A percentile compares a stretch with the other conserved stretches of the same genome.
phyloP scores from a whole-genome alignment of 495 filamentous ascomycete genomes.

The Chaetomium tenue region DNA sequence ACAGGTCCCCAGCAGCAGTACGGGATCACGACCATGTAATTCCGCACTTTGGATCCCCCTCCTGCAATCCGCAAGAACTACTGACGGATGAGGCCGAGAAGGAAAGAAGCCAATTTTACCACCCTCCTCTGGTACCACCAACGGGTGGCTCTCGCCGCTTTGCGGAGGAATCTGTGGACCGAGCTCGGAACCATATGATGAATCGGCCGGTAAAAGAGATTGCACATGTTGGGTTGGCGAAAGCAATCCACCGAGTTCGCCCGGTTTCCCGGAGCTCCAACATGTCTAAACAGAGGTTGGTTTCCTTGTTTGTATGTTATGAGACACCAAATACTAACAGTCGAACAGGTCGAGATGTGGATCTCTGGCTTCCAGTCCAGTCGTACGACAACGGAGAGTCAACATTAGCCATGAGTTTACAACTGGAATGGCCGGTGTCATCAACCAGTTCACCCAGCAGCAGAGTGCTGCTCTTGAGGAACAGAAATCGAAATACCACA shows the following conservation, averaged over 20 bases:
- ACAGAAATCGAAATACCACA: constrained; percentile 26
- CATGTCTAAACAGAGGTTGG: constrained; percentile 21
- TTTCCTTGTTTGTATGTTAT: background rate
- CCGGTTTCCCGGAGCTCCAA: constrained; percentile 23
- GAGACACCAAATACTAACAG: background rate
- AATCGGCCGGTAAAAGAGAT: constrained; percentile 11
- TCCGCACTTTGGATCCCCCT: no score
- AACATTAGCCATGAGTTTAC: constrained; percentile 30
- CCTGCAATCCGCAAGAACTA: background rate
- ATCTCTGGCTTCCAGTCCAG: constrained; percentile 21
- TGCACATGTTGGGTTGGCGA: background rate
- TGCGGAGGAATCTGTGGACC: background rate
- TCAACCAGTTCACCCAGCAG: constrained; percentile 31
- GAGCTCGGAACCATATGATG: background rate
- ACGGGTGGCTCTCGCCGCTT: background rate
- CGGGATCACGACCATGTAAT: background rate
- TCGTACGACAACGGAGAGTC: constrained; percentile 13
- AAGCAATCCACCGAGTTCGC: background rate
- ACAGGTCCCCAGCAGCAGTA: background rate
- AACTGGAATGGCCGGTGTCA: constrained; percentile 22
- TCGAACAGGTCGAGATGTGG: constrained; percentile 8
- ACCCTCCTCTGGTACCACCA: no score
- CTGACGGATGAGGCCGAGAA: background rate
- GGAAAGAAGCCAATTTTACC: background rate
- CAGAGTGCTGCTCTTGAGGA: constrained; percentile 24